These are phyloP conservation scores for Marchantia polymorpha DNA, from an alignment of 225 moss, liverwort and hornwort species.

Conservation along the genomic window DNA sequence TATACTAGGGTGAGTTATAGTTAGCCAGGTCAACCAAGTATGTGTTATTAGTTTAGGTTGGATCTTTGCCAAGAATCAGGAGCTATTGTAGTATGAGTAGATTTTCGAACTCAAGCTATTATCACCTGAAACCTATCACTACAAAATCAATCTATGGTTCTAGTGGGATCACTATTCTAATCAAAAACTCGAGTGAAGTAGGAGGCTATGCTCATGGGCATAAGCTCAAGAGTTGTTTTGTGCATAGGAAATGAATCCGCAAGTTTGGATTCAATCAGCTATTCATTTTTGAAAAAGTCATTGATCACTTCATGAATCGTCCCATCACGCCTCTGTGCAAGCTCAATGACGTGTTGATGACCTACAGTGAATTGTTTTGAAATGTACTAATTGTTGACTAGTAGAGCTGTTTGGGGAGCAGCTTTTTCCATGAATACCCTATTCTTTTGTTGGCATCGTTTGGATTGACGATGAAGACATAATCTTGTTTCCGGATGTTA, in stretches of 20 bases:
- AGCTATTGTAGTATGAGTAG: too few species aligned
- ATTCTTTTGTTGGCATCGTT: constrained; percentile 72
- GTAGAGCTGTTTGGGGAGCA: constrained; percentile 55
- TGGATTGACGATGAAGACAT: constrained; percentile 89
- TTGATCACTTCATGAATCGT: constrained; percentile 94
- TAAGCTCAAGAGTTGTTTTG: constrained; percentile 78
- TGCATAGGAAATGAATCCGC: constrained; percentile 14
- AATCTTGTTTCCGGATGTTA: constrained; percentile 44
- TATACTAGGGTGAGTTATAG: too few species aligned
- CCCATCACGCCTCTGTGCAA: constrained; percentile 89
- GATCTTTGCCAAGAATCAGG: too few species aligned
- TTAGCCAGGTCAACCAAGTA: too few species aligned
- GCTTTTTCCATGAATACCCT: constrained; percentile 61
- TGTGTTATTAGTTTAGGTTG: too few species aligned
- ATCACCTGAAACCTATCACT: too few species aligned
- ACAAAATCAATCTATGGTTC: constrained; percentile 26
- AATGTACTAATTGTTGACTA: constrained; percentile 58
- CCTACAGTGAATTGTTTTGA: constrained; percentile 71
- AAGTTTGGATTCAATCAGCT: constrained; percentile 43
- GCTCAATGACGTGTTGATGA: constrained; percentile 69
- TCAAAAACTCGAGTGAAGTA: constrained; percentile 82
- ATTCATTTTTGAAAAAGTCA: constrained; percentile 80
- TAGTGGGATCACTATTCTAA: constrained; percentile 42
- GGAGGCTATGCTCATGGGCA: constrained; percentile 91
- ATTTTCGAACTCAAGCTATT: too few species aligned